These are phyloP conservation scores for Salix arbutifolia DNA, from an alignment of 345 rosid genomes.

Conservation along the genomic window DNA sequence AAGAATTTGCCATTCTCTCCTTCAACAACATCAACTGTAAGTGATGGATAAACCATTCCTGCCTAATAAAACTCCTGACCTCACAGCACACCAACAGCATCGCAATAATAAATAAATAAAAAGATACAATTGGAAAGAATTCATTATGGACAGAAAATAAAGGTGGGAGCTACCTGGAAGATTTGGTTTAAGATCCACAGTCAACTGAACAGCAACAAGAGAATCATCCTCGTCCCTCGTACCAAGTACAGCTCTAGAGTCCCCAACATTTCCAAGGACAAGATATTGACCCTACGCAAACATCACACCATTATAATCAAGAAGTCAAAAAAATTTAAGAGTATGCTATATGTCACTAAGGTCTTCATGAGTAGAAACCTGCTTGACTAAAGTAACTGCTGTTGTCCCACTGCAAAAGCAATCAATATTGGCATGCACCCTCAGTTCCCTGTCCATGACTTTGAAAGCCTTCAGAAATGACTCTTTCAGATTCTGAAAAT, in stretches of 20 bases:
- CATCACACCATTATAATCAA: slow-evolving; percentile 9
- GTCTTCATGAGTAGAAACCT: slow-evolving; percentile 41
- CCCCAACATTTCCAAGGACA: slow-evolving; percentile 85
- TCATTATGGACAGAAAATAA: neutral
- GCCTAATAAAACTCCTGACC: neutral
- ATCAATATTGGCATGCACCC: slow-evolving; percentile 63
- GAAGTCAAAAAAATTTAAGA: slow-evolving; percentile 4
- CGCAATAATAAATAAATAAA: neutral
- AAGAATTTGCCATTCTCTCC: neutral
- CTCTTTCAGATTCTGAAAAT: slow-evolving; percentile 64
- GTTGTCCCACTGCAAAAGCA: slow-evolving; percentile 99
- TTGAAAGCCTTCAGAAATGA: slow-evolving; percentile 87
- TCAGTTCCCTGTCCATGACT: slow-evolving; percentile 91
- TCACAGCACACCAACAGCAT: neutral
- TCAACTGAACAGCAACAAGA: slow-evolving; percentile 83
- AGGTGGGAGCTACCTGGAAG: slow-evolving; percentile 70
- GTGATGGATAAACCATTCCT: neutral
- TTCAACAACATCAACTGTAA: neutral
- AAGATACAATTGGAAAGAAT: neutral
- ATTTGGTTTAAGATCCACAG: slow-evolving; percentile 96
- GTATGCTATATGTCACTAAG: neutral
- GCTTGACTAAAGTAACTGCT: slow-evolving; percentile 90
- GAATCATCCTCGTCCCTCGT: slow-evolving; percentile 60
- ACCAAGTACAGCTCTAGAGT: slow-evolving; percentile 91
- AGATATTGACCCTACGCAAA: slow-evolving; percentile 63